Base-by-base conservation (phyloP, 1,139 yeast species). In the Nakaseomyces bracarensis region DNA sequence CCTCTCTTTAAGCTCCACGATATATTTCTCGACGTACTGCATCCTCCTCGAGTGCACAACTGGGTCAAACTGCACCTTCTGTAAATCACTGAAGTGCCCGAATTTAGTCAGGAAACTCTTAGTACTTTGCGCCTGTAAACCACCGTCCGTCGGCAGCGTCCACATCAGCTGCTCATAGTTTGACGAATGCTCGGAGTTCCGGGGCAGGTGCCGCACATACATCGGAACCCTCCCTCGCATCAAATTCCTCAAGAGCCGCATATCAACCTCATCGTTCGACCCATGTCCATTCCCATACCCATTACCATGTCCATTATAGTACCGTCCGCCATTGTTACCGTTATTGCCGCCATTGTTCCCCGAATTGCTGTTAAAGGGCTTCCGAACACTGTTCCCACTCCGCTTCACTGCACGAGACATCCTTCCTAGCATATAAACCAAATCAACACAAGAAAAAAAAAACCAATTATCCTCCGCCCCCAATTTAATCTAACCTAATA, bases 181-280 rank as follows among this genome's bases (percentile, higher is more conserved):
- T 4, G 36, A n/a, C 16, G 18, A 25, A 13, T 21, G 26, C 26
- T 20, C 36, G 26, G 21, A 10, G 4, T 20, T 11, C 26, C 18
- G 26, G 18, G 25, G 25, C 18, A 33, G 26, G 8, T 33, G 36
- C 16, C 36, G 36, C 26, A 33, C 36, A 33, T 33, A 21, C 36
- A 33, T 33, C 11, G 36, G 26, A 6, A 21, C 36, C 19, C 31
- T 36, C 41, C 35, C 39, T 41, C 27, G 29, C 28, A 25, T 39
- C 35, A 6, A 11, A 25, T 31, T 44, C 42, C 40, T 22, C 44
- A 36, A 19, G n/a, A 23, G 27, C 26, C n/a, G 30, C n/a, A 31
- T 35, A 13, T 40, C 45, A 34, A 38, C 40, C 40, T 41, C 39
- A n/a, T 22, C 25, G n/a, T n/a, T n/a, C 25, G 7, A 10, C 25